These are phyloP conservation scores for Dryas alaskensis DNA, from an alignment of 306 rosid species.

Conservation along the genomic window DNA sequence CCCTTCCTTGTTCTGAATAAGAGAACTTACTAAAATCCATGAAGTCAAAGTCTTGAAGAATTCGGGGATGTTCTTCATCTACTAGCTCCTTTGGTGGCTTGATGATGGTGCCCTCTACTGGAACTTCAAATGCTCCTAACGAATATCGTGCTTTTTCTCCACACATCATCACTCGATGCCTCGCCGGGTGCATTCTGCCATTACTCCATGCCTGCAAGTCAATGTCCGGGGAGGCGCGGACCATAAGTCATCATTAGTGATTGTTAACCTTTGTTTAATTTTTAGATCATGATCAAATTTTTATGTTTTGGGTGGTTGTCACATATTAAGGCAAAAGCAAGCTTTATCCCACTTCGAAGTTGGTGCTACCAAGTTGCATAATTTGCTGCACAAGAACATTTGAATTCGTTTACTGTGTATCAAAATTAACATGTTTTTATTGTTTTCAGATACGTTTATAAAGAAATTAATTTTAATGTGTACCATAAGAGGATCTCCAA, in stretches of 20 bases:
- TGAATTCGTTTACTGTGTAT: background rate
- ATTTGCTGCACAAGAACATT: too few species aligned
- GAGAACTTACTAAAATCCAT: background rate
- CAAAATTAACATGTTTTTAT: background rate
- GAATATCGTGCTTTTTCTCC: slow-evolving; percentile 16
- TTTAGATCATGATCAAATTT: background rate
- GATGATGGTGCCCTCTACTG: slow-evolving; percentile 9
- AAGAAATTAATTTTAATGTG: background rate
- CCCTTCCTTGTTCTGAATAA: background rate
- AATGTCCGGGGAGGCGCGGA: background rate
- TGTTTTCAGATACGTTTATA: background rate
- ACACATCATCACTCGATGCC: slow-evolving; percentile 17
- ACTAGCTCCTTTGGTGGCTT: slow-evolving; percentile 15
- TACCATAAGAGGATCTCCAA: slow-evolving; percentile 27
- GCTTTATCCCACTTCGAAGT: background rate
- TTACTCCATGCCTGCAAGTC: slow-evolving; percentile 26
- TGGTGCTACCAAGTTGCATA: background rate
- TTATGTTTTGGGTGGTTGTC: background rate
- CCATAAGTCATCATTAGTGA: background rate
- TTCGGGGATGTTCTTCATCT: slow-evolving; percentile 11
- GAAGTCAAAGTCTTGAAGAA: background rate
- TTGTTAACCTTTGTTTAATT: background rate
- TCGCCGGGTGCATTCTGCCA: slow-evolving; percentile 16
- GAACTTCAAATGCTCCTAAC: slow-evolving; percentile 11
- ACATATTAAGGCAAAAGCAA: background rate